Evolutionary conservation across 73 alveolate species (phyloP).

Genomic region (Paramecium octaurelia): DNA sequence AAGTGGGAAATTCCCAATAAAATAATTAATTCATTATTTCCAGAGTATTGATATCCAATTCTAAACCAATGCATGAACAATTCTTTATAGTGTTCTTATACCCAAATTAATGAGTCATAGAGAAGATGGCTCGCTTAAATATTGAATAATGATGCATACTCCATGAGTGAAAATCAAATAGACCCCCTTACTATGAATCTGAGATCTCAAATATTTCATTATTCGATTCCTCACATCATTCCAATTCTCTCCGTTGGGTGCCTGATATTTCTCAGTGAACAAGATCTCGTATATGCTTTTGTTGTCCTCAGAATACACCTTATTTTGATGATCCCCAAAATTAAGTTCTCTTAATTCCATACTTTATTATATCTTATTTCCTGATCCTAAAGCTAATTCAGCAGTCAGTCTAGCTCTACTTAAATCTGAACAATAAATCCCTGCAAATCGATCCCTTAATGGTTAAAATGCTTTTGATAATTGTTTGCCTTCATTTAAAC

Average conservation of each 20-base stretch:
- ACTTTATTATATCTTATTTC: neutral
- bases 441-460: neutral
- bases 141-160: neutral
- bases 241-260: slow-evolving; percentile 26
- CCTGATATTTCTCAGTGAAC: neutral
- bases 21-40: neutral
- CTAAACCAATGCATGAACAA: neutral
- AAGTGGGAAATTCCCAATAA: slow-evolving; percentile 5
- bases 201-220: neutral
- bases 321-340: slow-evolving; percentile 12
- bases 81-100: neutral
- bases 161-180: neutral
- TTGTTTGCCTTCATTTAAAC: neutral
- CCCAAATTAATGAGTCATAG: neutral
- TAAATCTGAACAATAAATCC: neutral
- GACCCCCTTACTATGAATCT: neutral
- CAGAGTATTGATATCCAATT: neutral
- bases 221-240: neutral
- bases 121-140: neutral
- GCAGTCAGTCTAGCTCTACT: slow-evolving; percentile 11
- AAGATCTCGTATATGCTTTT: neutral
- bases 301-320: neutral
- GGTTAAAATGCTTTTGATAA: neutral
- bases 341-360: neutral
- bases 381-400: neutral